Evolutionary conservation across 371 early-diverging fungal species (phyloP).

Genomic region (Phascolomyces articulosus): DNA sequence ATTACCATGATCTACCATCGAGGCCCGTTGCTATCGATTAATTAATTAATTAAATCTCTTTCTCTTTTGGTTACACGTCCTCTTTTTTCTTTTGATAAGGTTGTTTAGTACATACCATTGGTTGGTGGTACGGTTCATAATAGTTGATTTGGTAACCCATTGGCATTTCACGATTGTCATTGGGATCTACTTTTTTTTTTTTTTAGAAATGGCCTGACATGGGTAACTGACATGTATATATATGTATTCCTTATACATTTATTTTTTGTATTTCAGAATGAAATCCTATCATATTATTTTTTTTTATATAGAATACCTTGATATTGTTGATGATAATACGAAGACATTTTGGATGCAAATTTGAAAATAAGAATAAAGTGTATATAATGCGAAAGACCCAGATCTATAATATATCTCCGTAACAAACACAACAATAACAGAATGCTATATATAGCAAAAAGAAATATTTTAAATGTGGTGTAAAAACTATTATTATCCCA

Average conservation of each 20-base stretch:
- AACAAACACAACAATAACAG: constrained; percentile 1
- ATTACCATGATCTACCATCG: background rate
- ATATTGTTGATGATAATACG: constrained; percentile 1
- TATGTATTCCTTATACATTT: too few relatives aligned
- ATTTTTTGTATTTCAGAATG: too few relatives aligned
- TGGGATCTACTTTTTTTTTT: background rate
- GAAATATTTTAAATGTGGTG: background rate
- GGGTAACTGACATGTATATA: background rate
- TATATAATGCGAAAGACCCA: background rate
- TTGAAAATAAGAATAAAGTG: background rate
- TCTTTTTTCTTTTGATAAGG: background rate
- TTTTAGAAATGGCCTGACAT: background rate
- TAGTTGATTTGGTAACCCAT: constrained; percentile 1
- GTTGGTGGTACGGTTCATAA: background rate
- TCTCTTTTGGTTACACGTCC: background rate
- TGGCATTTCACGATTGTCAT: constrained; percentile 1
- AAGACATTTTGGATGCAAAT: background rate
- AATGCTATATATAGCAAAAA: background rate
- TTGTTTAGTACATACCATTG: background rate
- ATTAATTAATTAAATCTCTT: background rate
- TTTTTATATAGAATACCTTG: background rate
- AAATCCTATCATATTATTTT: too few relatives aligned
- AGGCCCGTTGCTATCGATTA: background rate
- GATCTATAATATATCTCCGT: constrained; percentile 5
- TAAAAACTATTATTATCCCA: background rate